Evolutionary conservation across 2,329 filamentous ascomycete genomes (phyloP).

Genomic region (Microdochium paspali): DNA sequence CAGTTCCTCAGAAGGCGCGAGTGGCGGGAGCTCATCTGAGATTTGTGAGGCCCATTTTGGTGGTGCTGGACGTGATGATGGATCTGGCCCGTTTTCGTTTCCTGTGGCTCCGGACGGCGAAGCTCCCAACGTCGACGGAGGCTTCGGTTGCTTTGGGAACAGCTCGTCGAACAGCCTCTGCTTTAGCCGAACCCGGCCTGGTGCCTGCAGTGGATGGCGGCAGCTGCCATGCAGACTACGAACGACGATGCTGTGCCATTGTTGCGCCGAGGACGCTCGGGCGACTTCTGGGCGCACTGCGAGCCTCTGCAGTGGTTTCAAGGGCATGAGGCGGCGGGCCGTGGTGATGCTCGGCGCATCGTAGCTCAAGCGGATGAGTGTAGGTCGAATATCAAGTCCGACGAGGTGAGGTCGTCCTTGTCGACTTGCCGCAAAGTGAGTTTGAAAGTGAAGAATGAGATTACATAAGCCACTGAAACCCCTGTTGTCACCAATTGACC

Average conservation of each 20-base stretch:
- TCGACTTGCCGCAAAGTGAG: neutral
- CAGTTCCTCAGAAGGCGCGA: constrained; percentile 3
- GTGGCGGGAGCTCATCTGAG: constrained; percentile 4
- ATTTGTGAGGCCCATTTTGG: constrained; percentile 11
- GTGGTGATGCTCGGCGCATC: constrained; percentile 15
- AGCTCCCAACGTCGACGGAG: constrained; percentile 7
- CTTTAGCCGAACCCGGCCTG: neutral
- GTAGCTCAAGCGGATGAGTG: constrained; percentile 4
- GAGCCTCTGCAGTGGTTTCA: constrained; percentile 20
- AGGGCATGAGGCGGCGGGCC: constrained; percentile 20
- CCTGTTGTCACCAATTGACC: neutral
- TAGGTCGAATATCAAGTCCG: constrained; percentile 1
- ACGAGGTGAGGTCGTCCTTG: neutral
- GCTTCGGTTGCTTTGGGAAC: constrained; percentile 40
- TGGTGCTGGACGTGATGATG: neutral
- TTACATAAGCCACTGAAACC: too few relatives aligned
- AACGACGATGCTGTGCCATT: neutral
- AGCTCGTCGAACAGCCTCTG: constrained; percentile 35
- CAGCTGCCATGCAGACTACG: constrained; percentile 11
- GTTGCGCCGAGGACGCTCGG: constrained; percentile 6
- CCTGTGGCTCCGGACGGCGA: constrained; percentile 2
- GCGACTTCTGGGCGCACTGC: constrained; percentile 19
- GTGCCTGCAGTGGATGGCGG: neutral
- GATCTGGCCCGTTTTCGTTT: constrained; percentile 3
- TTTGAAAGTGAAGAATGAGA: too few relatives aligned